Evolutionary conservation across 2,329 filamentous ascomycete genomes (phyloP).

Genomic region (Dothistroma pini): DNA sequence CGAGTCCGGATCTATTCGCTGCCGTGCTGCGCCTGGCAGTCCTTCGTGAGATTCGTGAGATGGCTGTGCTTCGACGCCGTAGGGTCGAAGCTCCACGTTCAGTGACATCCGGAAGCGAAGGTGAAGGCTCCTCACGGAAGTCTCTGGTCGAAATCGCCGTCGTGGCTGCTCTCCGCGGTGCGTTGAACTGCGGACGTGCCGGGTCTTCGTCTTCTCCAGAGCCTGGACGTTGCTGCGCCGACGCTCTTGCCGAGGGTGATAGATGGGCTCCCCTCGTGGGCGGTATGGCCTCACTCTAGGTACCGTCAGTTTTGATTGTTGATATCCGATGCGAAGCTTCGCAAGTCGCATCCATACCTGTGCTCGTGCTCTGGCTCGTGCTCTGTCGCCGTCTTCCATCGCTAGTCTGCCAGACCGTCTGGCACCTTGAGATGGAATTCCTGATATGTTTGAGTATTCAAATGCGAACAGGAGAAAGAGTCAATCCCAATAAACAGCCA

Average conservation of each 20-base stretch:
- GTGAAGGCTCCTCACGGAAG: slow-evolving; percentile 2
- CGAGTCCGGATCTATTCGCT: slow-evolving; percentile 15
- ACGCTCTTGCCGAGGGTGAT: slow-evolving; percentile 2
- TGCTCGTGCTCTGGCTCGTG: slow-evolving; percentile 9
- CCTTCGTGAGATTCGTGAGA: slow-evolving; percentile 12
- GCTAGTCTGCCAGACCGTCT: neutral
- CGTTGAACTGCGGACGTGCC: slow-evolving; percentile 6
- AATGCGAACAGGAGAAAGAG: no score
- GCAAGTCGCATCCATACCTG: neutral
- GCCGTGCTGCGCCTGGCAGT: slow-evolving; percentile 15
- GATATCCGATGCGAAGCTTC: neutral
- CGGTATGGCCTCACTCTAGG: slow-evolving; percentile 12
- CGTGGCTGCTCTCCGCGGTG: slow-evolving; percentile 16
- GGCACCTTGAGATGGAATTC: no score
- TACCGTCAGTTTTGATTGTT: neutral
- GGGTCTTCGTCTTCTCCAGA: slow-evolving; percentile 4
- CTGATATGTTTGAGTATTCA: no score
- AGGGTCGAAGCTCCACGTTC: slow-evolving; percentile 9
- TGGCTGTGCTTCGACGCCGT: slow-evolving; percentile 16
- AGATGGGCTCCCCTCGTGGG: slow-evolving; percentile 3
- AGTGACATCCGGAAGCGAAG: slow-evolving; percentile 7
- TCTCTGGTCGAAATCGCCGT: slow-evolving; percentile 7
- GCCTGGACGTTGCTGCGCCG: slow-evolving; percentile 1
- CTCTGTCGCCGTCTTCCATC: neutral
- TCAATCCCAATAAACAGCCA: neutral